Conservation (phyloP, 306 rosid genomes). For the Inga oerstediana region DNA sequence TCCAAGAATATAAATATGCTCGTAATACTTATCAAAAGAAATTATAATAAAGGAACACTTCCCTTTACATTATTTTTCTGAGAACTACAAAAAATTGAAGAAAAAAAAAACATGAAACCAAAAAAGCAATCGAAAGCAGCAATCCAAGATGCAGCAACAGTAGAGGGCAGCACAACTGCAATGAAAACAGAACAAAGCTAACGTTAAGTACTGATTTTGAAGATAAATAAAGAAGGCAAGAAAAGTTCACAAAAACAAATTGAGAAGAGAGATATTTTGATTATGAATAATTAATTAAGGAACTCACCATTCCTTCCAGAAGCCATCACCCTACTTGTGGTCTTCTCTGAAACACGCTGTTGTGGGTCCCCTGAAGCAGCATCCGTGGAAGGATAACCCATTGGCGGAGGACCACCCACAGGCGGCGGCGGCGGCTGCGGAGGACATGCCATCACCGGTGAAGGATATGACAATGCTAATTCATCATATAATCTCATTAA, state of each 20-base stretch:
- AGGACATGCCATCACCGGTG: conserved; percentile 41
- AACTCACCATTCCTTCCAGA: neutral
- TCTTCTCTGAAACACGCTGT: too few relatives aligned
- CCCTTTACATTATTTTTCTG: neutral
- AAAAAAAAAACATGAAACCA: too few relatives aligned
- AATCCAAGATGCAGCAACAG: conserved; percentile 58
- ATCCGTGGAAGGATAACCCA: conserved; percentile 49
- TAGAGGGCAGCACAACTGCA: conserved; percentile 64
- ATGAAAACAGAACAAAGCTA: neutral
- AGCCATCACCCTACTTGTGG: too few relatives aligned
- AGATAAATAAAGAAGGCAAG: neutral
- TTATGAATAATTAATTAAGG: neutral
- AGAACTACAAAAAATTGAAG: too few relatives aligned
- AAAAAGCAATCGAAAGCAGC: too few relatives aligned
- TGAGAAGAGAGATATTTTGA: too few relatives aligned
- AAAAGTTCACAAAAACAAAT: neutral
- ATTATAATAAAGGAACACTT: neutral
- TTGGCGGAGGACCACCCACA: conserved; percentile 38
- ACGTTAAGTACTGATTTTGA: neutral
- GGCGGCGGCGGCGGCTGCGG: neutral
- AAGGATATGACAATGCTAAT: neutral
- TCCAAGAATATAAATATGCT: neutral
- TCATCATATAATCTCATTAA: neutral
- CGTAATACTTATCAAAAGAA: neutral
- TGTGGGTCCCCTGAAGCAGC: neutral